Percentiles rank a stretch among this genome's conserved stretches.
These are phyloP conservation scores for Cyphellophora europaea DNA, from an alignment of 2,329 filamentous ascomycete genomes.

Conservation along the genomic window DNA sequence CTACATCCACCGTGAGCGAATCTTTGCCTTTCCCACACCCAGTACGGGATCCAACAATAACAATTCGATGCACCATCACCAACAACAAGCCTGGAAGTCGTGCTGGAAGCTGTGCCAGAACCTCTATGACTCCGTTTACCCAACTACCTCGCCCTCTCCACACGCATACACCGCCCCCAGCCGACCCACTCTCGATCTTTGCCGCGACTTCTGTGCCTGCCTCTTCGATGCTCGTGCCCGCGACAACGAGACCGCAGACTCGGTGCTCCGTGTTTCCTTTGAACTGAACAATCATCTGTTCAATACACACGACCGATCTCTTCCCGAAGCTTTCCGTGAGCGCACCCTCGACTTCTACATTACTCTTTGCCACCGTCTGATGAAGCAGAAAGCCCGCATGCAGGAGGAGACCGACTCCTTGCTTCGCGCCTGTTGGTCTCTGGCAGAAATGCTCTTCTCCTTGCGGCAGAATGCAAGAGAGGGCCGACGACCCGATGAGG, in stretches of 20 bases:
- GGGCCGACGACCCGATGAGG: conserved; percentile 64
- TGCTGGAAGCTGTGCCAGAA: conserved; percentile 91
- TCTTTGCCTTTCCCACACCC: conserved; percentile 65
- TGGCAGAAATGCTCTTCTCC: conserved; percentile 89
- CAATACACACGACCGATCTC: conserved; percentile 74
- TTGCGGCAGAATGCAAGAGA: conserved; percentile 74
- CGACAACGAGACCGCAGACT: conserved; percentile 72
- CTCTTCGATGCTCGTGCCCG: conserved; percentile 77
- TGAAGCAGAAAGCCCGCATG: conserved; percentile 78
- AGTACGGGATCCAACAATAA: conserved; percentile 56
- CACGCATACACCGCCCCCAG: conserved; percentile 61
- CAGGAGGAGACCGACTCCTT: conserved; percentile 76
- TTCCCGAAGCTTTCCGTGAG: conserved; percentile 81
- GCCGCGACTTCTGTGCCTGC: conserved; percentile 83
- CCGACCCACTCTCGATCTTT: conserved; percentile 70
- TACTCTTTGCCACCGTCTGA: conserved; percentile 85
- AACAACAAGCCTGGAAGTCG: conserved; percentile 84
- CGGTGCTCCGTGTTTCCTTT: conserved; percentile 82
- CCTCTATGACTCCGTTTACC: conserved; percentile 59
- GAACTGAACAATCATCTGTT: conserved; percentile 93
- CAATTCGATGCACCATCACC: conserved; percentile 60
- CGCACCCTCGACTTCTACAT: conserved; percentile 90
- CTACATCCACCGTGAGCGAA: conserved; percentile 69
- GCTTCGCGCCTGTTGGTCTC: conserved; percentile 75
- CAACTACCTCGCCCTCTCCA: conserved; percentile 24